Evolutionary conservation across 1,284 basidiomycete genomes (phyloP).

Genomic region (Flammula alnicola): DNA sequence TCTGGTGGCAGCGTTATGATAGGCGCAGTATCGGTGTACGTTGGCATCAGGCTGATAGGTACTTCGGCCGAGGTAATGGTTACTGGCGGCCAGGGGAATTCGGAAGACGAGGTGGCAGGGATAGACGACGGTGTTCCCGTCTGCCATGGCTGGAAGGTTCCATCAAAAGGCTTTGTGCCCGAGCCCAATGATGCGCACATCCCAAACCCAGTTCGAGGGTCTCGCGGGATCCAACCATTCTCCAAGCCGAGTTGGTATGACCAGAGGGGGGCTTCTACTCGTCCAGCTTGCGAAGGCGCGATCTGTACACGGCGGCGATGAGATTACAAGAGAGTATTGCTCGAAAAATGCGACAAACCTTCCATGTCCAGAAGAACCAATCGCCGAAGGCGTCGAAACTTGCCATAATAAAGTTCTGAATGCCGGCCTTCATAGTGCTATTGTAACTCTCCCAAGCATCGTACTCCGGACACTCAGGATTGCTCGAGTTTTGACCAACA

Average conservation of each 20-base stretch:
- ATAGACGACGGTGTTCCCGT: conserved; percentile 79
- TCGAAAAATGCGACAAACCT: conserved; percentile 38
- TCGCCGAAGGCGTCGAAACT: conserved; percentile 61
- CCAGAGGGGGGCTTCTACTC: conserved; percentile 75
- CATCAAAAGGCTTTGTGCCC: conserved; percentile 49
- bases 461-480: conserved; percentile 59
- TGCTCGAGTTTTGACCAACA: conserved; percentile 49
- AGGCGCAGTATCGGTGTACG: conserved; percentile 73
- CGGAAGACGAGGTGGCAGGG: conserved; percentile 47
- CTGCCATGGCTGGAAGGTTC: conserved; percentile 68
- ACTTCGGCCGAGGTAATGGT: conserved; percentile 50
- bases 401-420: conserved; percentile 60
- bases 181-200: conserved; percentile 63
- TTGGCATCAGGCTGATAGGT: conserved; percentile 51
- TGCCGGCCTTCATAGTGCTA: conserved; percentile 55
- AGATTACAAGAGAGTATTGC: background rate
- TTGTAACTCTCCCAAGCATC: conserved; percentile 66
- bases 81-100: conserved; percentile 64
- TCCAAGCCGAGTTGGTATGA: conserved; percentile 82
- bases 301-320: conserved; percentile 43
- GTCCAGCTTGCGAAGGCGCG: conserved; percentile 65
- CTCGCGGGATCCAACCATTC: conserved; percentile 81
- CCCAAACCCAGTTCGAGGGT: conserved; percentile 73
- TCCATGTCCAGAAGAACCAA: conserved; percentile 77
- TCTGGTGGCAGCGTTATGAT: conserved; percentile 63